Base-by-base conservation (phyloP, 495 filamentous ascomycete genomes). In the Penicillium lagena region DNA sequence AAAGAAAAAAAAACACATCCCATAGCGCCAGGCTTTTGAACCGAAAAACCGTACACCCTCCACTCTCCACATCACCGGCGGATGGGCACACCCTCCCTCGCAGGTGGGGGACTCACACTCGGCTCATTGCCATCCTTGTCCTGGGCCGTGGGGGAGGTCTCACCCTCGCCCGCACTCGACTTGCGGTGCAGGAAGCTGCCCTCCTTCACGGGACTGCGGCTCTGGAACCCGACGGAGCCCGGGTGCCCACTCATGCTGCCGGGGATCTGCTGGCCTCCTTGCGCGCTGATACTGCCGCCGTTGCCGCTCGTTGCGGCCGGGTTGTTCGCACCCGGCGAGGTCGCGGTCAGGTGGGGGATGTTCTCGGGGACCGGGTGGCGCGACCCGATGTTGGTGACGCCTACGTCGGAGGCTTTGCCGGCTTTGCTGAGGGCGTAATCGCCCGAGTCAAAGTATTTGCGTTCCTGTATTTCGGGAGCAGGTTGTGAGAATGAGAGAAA, bases 391-490 rank as follows among this genome's bases (percentile, higher is more conserved):
- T 81, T 85, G 63, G 91, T 93, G 30, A 94, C 89, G 59, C 91
- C 93, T 56, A 91, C 85, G 62, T 93, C 87, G 48, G 90, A 86
- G 62, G 89, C 89, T 70, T 97, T 98, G 64, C 94, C 93, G 37
- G 93, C 94, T 76, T 98, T 97, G 67, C 86, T 91, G 70, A 97
- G 85, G 59, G 93, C 94, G 52, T 97, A 97, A 70, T 97, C 91
- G 56, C 91, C 91, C 42, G 84, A 89, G 76, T 98, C 93, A 67
- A 98, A 98, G 72, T 96, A 98, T 74, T 97, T 98, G 68, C 94
- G 90, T 64, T 95, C 90, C 79, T 95, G 52, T 6, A 34, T 11
- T 34, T 34, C 5, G 10, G 10, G 14, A 15, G 12, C 7, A 13
- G 13, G 15, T 2, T 42, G 38, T 48, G 51, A 40, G 42, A 13